phyloP scores from a whole-genome alignment of 2,329 filamentous ascomycete species.

The Penicillium sp. region DNA sequence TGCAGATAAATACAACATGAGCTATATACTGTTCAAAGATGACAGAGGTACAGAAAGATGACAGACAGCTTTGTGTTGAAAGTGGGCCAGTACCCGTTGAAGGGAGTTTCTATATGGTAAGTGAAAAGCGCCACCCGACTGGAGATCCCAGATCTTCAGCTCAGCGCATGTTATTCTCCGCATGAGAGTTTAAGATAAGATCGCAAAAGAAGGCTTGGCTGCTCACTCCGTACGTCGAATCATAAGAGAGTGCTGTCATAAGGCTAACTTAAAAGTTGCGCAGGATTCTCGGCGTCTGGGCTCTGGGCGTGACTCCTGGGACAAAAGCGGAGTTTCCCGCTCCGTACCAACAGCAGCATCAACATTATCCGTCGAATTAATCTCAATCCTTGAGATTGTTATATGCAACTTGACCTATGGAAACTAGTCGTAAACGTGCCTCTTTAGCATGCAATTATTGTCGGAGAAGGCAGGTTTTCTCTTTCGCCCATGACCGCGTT shows the following conservation, averaged over 20 bases:
- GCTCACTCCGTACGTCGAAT: not conserved
- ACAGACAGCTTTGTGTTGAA: not conserved
- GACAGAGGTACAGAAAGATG: not conserved
- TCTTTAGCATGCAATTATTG: constrained; percentile 6
- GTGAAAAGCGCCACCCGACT: not conserved
- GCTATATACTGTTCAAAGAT: not conserved
- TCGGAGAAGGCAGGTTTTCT: not conserved
- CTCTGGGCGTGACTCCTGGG: not conserved
- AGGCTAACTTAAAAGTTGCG: not conserved
- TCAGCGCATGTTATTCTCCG: not conserved
- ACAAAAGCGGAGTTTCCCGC: constrained; percentile 1
- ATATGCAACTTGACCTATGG: not conserved
- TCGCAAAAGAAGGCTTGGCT: not conserved
- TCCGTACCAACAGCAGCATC: too few species aligned
- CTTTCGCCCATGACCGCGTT: not conserved
- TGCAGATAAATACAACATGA: not conserved
- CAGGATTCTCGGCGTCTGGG: not conserved
- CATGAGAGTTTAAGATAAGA: not conserved
- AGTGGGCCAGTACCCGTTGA: not conserved
- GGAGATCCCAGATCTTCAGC: not conserved
- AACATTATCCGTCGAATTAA: too few species aligned
- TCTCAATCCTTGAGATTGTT: not conserved
- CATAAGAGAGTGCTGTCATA: not conserved
- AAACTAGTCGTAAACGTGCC: constrained; percentile 1
- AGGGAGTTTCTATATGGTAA: not conserved